Conservation (phyloP, 1,284 basidiomycete species). For the Boletus calvinii region DNA sequence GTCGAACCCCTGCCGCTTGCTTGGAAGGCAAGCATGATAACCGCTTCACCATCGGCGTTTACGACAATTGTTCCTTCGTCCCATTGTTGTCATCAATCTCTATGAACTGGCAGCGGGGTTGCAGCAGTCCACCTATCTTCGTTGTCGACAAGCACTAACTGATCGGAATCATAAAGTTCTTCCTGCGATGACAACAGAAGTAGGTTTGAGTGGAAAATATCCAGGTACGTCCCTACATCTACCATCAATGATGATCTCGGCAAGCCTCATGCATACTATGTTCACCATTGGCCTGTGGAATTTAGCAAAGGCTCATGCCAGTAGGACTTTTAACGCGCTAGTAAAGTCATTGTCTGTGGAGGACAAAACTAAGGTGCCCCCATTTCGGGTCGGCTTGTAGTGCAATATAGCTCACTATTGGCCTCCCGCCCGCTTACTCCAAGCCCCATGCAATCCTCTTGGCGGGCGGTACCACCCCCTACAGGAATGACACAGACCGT, state of each 20-base stretch:
- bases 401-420: slow-evolving; percentile 2
- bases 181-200: slow-evolving; percentile 11
- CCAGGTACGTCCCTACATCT: slow-evolving; percentile 18
- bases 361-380: slow-evolving; percentile 51
- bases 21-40: slow-evolving; percentile 87
- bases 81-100: too few species aligned
- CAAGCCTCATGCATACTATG: background rate
- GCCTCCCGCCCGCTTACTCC: slow-evolving; percentile 21
- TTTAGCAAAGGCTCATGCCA: slow-evolving; percentile 47
- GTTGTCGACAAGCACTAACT: background rate
- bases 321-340: slow-evolving; percentile 51
- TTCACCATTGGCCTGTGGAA: background rate
- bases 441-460: slow-evolving; percentile 63
- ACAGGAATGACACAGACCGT: slow-evolving; percentile 85
- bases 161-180: background rate
- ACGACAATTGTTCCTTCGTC: too few species aligned
- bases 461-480: slow-evolving; percentile 59
- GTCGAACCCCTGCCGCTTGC: slow-evolving; percentile 83
- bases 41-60: slow-evolving; percentile 76
- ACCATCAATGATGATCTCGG: background rate
- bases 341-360: slow-evolving; percentile 45
- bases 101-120: too few species aligned
- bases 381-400: background rate
- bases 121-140: background rate
- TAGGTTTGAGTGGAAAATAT: slow-evolving; percentile 19